A percentile compares a stretch with the other conserved stretches of the same genome.
Evolutionary conservation across 2,329 filamentous ascomycete genomes (phyloP).

Genomic region (Xylariaceae sp.): DNA sequence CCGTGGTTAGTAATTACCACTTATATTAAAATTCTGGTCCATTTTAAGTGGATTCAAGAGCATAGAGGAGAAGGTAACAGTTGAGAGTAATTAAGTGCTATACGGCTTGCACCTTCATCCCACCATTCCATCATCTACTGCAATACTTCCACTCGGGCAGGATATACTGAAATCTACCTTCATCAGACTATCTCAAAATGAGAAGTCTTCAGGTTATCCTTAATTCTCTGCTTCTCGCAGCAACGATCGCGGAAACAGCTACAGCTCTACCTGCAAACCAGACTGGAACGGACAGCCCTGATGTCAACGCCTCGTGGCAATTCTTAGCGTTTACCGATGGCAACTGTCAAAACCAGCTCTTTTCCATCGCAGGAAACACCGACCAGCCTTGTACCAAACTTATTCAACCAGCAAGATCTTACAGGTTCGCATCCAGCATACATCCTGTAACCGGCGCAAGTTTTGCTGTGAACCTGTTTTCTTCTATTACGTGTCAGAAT

Average conservation of each 20-base stretch:
- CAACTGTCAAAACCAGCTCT: background rate
- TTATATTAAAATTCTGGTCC: too few species aligned
- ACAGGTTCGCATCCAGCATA: background rate
- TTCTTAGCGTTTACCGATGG: background rate
- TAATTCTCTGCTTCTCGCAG: background rate
- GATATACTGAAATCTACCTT: too few species aligned
- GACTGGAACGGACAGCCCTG: background rate
- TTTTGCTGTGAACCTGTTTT: background rate
- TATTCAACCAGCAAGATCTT: background rate
- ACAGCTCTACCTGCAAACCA: background rate
- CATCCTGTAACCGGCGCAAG: background rate
- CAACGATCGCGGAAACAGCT: background rate
- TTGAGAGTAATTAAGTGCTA: too few species aligned
- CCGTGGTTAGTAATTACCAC: too few species aligned
- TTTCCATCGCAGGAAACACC: background rate
- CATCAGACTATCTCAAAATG: background rate
- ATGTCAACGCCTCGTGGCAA: background rate
- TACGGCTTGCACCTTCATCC: too few species aligned
- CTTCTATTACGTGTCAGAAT: background rate
- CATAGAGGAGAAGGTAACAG: too few species aligned
- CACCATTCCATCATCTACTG: too few species aligned
- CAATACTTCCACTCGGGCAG: too few species aligned
- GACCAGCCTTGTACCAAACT: background rate
- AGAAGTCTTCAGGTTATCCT: background rate
- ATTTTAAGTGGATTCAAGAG: too few species aligned